Base-by-base conservation (phyloP, 805 yeast genomes). In the Lachancea meyersii region DNA sequence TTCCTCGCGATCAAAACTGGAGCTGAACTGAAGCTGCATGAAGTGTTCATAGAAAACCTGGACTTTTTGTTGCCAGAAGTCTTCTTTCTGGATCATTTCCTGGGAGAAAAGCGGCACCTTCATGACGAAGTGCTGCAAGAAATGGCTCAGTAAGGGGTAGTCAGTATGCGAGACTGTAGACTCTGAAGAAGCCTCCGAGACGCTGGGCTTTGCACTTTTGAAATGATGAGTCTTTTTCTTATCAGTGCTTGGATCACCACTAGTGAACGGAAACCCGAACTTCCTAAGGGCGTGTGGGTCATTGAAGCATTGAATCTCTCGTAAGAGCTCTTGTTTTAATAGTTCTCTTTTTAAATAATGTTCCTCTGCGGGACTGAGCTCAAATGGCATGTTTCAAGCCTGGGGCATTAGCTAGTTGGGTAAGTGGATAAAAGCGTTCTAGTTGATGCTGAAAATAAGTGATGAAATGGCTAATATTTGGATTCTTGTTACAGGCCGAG, bases 261-360 rank as follows among this genome's bases (percentile, higher is more conserved):
- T 52, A 18, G 70, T 61, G 60, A 91, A 91, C 1, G 97, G 97
- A 17, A 73, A 72, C 0, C 97, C 97, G 51, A 91, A 73, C 39
- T 73, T 65, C 31, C 83, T 69, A 31, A 91, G 67, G 10, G 88
- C 81, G 16, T 75, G 66, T 24, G 79, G 76, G 46, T 79, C 77
- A 47, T 79, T 74, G 31, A 88, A 63, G 18, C 60, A 60, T 22
- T 68, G 74, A 32, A 87, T 68, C 60, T 91, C 98, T 4, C 70
- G 57, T 10, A 72, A 70, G 24, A 88, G 64, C 55, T 84, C 76
- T 10, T 73, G 68, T 48, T 76, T 73, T 21, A 91, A 65, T 14
- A 91, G 70, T 63, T 86, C 89, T 54, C 94, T 79, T 62, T 91
- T 91, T 41, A 93, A 71, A 60, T 83, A 85, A 56, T 91, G 97